Base-by-base conservation (phyloP, 2,329 filamentous ascomycete genomes). In the Hymenoscyphus repandus region DNA sequence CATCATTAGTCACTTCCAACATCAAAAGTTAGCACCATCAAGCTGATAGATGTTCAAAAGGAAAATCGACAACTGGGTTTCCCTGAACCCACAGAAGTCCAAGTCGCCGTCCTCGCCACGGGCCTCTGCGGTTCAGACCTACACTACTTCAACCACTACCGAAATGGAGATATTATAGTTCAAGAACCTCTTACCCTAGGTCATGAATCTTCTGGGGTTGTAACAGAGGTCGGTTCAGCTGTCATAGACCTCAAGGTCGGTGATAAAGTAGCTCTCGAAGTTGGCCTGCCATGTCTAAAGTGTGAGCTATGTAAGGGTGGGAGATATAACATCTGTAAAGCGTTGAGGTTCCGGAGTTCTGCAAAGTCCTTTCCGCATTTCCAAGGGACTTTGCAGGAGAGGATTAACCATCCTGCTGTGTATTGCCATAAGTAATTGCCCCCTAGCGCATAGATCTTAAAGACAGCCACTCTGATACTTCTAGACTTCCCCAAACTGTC, bases 71-170 rank as follows among this genome's bases (percentile, higher is more conserved):
- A 46, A 7, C 57, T 68, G 5, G 36, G 36, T 11, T 44, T 47
- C 13, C 66, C 64, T 45, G 52, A 46, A 18, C 42, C 62, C 43
- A 48, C 51, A 45, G 88, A 96, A 73, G 90, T 96, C 44, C 90
- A 90, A 39, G 71, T 97, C 53, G 88, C 88, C 48, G 81, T 97
- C 67, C 88, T 92, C 71, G 92, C 88, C 71, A 97, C 92, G 2
- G 93, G 93, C 48, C 96, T 97, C 64, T 97, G 93, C 75, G 93
- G 92, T 78, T 95, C 89, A 54, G 91, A 96, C 69, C 84, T 97
- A 51, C 92, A 97, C 74, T 97, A 97, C 76, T 97, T 91, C 90
- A 89, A 93, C 68, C 86, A 87, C 49, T 92, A 92, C 62, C 88
- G 88, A 73, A 97, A 97, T 67, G 92, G 93, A 37, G 91, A 91